Conservation (phyloP, 2,329 filamentous ascomycete genomes). For the Tolypocladium amazonense region DNA sequence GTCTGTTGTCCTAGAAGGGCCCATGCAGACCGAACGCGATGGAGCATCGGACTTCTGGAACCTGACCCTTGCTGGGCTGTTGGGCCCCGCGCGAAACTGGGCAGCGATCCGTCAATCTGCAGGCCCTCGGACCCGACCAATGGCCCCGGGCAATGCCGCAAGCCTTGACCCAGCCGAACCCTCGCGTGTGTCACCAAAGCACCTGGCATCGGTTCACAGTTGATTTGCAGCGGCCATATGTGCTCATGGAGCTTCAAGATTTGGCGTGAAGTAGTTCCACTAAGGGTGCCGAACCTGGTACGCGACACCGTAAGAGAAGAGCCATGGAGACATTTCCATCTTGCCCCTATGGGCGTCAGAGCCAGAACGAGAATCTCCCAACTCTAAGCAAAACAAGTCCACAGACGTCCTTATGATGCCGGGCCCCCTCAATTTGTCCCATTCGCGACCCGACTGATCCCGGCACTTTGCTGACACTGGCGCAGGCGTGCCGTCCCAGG, state of each 20-base stretch:
- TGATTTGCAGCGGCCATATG: neutral
- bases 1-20: neutral
- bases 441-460: neutral
- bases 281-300: neutral
- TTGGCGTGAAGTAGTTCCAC: neutral
- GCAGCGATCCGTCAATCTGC: conserved; percentile 1
- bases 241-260: neutral
- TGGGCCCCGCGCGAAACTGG: neutral
- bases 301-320: neutral
- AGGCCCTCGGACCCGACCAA: neutral
- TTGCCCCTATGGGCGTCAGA: neutral
- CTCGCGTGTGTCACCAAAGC: neutral
- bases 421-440: neutral
- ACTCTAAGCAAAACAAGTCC: neutral
- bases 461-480: neutral
- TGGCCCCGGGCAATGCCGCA: neutral
- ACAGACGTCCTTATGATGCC: too few relatives aligned
- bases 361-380: neutral
- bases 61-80: neutral
- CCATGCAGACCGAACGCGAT: neutral
- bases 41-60: neutral
- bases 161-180: neutral
- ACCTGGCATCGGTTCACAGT: neutral
- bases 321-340: neutral
- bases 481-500: too few relatives aligned